phyloP scores from a whole-genome alignment of 768 basidiomycete genomes.

The Trametes sanguinea region DNA sequence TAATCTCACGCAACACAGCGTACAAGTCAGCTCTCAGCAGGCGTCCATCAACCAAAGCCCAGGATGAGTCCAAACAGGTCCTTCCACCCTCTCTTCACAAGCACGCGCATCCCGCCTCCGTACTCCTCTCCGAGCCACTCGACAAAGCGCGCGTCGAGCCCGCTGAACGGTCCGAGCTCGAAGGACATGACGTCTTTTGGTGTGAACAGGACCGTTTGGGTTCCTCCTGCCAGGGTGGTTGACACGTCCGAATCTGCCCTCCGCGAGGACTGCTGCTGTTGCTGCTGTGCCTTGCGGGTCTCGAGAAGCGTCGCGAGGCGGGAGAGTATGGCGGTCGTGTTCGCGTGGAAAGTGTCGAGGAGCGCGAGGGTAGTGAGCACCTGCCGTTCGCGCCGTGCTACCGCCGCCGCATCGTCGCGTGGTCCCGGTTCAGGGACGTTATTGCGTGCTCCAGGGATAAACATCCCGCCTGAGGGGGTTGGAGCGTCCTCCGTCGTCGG shows the following conservation, averaged over 20 bases:
- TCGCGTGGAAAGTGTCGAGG: constrained; percentile 63
- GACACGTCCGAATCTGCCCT: constrained; percentile 41
- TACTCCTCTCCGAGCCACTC: constrained; percentile 79
- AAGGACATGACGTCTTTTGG: constrained; percentile 68
- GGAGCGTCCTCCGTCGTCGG: constrained; percentile 9
- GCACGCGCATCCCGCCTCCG: constrained; percentile 43
- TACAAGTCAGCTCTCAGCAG: no score
- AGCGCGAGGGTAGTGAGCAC: constrained; percentile 55
- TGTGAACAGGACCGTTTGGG: constrained; percentile 45
- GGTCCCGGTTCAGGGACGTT: constrained; percentile 10
- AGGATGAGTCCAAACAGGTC: constrained; percentile 48
- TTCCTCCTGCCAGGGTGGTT: not conserved
- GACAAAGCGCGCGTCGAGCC: constrained; percentile 69
- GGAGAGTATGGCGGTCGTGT: constrained; percentile 27
- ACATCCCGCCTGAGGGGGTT: constrained; percentile 17
- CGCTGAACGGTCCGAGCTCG: constrained; percentile 74
- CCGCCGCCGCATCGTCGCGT: constrained; percentile 8
- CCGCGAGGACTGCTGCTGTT: constrained; percentile 51
- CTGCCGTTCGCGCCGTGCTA: constrained; percentile 35
- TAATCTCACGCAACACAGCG: no score
- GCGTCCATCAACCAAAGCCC: constrained; percentile 38
- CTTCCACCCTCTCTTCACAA: constrained; percentile 49
- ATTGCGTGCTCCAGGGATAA: constrained; percentile 17
- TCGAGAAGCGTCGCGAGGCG: constrained; percentile 44
- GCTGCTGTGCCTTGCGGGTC: constrained; percentile 66